A percentile compares a stretch with the other conserved stretches of the same genome.
phyloP scores from a whole-genome alignment of 495 filamentous ascomycete genomes.

The Chaetomium cochliodes region DNA sequence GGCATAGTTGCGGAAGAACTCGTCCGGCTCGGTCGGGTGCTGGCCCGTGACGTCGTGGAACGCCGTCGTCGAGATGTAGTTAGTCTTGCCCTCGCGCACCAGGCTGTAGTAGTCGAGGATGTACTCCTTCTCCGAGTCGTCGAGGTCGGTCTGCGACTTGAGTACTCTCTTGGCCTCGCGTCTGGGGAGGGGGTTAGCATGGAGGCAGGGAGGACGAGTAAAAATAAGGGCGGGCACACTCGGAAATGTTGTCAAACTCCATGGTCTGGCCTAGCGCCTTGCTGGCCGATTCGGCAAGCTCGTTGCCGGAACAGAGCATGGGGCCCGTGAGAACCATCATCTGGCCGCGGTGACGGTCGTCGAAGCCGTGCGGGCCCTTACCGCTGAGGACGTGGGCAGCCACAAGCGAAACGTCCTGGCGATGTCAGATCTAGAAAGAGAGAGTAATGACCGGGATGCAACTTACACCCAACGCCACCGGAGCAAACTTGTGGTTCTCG shows the following conservation, averaged over 20 bases:
- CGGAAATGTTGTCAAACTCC: constrained; percentile 55
- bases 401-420: constrained; percentile 51
- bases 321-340: constrained; percentile 58
- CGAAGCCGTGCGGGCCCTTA: constrained; percentile 54
- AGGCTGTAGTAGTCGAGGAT: constrained; percentile 59
- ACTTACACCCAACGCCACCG: constrained; percentile 50
- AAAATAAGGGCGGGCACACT: constrained; percentile 32
- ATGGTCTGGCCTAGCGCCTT: constrained; percentile 50
- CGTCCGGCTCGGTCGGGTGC: constrained; percentile 49
- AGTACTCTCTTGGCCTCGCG: constrained; percentile 51
- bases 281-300: constrained; percentile 52
- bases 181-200: constrained; percentile 28
- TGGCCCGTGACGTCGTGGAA: constrained; percentile 56
- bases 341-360: constrained; percentile 55
- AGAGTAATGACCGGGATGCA: background rate
- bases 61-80: constrained; percentile 57
- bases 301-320: constrained; percentile 52
- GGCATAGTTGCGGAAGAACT: constrained; percentile 55
- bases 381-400: constrained; percentile 53
- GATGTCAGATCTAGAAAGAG: background rate
- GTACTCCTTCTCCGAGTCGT: constrained; percentile 53
- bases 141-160: constrained; percentile 41
- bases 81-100: constrained; percentile 59
- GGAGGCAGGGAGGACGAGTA: background rate
- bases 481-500: constrained; percentile 53